Base-by-base conservation (phyloP, 2,329 filamentous ascomycete genomes). In the Aspergillus transmontanensis region DNA sequence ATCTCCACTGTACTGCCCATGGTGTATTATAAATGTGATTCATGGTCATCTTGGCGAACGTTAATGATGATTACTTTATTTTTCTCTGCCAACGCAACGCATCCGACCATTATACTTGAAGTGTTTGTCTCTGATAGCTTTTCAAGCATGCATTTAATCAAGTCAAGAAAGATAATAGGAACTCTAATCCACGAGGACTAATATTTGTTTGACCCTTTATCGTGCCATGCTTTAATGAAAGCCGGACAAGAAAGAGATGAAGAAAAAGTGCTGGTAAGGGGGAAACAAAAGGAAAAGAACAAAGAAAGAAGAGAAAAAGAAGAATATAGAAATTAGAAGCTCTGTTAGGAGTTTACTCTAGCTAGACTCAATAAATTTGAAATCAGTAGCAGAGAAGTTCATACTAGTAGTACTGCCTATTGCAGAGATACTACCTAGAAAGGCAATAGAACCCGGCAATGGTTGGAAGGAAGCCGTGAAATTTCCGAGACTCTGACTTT, bases 391-490 rank as follows among this genome's bases (percentile, higher is more conserved):
- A 26, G 23, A 26, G 7, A 14, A 23, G 43, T 23, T 12, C 21
- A 23, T 45, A 12, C n/a, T 11, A 16, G 11, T 55, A 55, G n/a
- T 55, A 39, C 21, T 55, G n/a, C 51, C 51, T 26, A 55, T 26
- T 36, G 51, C 30, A 54, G 51, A 54, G 51, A 54, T 54, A 54
- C 51, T 55, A 39, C 51, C 51, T 14, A 39, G 51, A 55, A 39
- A 36, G 32, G 51, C 23, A 55, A 39, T 55, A 21, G 51, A 55
- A 41, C 32, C 21, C 51, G 51, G 51, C 32, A 55, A 34, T 34
- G 4, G 9, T 30, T 21, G n/a, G 19, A 36, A 26, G 28, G 0
- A 14, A 32, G 2, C 30, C 9, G 28, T 34, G 28, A 54, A 55
- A 55, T 26, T 19, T 39, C 51, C 32, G 51, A 55, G 51, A 55